Evolutionary conservation across 108 stramenopile genomes (phyloP).

Genomic region (Nitzschia palea): DNA sequence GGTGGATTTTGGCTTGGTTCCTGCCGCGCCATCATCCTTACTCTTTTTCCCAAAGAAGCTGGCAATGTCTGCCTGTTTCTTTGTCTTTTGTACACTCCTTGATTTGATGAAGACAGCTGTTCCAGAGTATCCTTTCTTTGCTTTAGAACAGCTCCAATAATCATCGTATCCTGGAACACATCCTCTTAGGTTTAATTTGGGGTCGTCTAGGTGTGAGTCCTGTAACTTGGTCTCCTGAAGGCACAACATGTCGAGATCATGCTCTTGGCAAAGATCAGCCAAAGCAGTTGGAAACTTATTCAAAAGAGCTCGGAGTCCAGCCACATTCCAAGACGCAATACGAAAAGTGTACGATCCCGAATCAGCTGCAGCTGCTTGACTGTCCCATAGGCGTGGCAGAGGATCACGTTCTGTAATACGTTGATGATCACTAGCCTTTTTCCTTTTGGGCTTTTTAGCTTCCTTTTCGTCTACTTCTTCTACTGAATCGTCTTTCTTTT

Average conservation of each 20-base stretch:
- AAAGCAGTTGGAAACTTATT: conserved; percentile 71
- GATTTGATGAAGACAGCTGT: conserved; percentile 87
- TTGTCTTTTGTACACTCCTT: conserved; percentile 23
- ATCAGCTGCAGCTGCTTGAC: conserved; percentile 19
- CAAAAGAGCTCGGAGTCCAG: conserved; percentile 83
- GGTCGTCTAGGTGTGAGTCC: conserved; percentile 77
- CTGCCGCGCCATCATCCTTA: not conserved
- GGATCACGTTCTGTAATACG: conserved; percentile 74
- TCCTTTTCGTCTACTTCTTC: conserved; percentile 5
- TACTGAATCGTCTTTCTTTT: not conserved
- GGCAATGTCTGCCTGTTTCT: conserved; percentile 70
- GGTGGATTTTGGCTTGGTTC: conserved; percentile 1
- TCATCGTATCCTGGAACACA: conserved; percentile 80
- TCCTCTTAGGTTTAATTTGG: conserved; percentile 65
- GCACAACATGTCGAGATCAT: conserved; percentile 85
- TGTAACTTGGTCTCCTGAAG: conserved; percentile 93
- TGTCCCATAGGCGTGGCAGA: conserved; percentile 63
- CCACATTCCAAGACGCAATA: conserved; percentile 92
- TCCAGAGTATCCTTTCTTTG: conserved; percentile 97
- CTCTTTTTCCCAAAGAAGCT: conserved; percentile 57
- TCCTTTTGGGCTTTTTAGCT: conserved; percentile 19
- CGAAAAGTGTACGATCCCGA: conserved; percentile 70
- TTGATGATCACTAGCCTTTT: conserved; percentile 57
- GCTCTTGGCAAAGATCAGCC: conserved; percentile 47
- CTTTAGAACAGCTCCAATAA: conserved; percentile 84